Conservation (phyloP, 2,329 filamentous ascomycete genomes). For the Sporothrix humicola region DNA sequence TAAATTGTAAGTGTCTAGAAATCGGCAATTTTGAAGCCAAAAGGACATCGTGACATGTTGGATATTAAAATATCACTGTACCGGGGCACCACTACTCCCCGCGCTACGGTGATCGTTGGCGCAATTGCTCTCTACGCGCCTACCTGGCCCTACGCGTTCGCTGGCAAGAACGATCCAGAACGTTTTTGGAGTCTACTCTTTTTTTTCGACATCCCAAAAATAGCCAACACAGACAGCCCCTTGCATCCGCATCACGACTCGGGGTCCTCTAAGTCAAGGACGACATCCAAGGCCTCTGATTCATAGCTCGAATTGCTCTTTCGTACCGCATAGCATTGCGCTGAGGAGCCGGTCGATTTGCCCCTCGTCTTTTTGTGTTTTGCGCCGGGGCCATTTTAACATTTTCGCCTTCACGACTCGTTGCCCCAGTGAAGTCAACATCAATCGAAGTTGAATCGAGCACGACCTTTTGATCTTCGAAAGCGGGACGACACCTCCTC, state of each 20-base stretch:
- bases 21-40: background rate
- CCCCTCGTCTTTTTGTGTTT: background rate
- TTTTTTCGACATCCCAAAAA: background rate
- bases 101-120: background rate
- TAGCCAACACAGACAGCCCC: background rate
- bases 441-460: background rate
- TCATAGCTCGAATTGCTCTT: background rate
- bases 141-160: background rate
- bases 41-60: background rate
- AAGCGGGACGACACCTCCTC: background rate
- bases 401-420: background rate
- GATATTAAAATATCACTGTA: background rate
- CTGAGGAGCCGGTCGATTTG: background rate
- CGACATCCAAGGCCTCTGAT: background rate
- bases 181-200: background rate
- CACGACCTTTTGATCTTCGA: background rate
- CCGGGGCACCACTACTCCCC: background rate
- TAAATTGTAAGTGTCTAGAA: background rate
- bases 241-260: background rate
- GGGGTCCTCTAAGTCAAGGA: background rate
- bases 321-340: background rate
- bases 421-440: background rate
- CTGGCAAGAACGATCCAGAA: background rate
- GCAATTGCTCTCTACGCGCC: conserved; percentile 2
- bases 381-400: background rate